A percentile compares a stretch with the other conserved stretches of the same genome.
Conservation (phyloP, 78 protist species). For the Salpingoeca rosetta region DNA sequence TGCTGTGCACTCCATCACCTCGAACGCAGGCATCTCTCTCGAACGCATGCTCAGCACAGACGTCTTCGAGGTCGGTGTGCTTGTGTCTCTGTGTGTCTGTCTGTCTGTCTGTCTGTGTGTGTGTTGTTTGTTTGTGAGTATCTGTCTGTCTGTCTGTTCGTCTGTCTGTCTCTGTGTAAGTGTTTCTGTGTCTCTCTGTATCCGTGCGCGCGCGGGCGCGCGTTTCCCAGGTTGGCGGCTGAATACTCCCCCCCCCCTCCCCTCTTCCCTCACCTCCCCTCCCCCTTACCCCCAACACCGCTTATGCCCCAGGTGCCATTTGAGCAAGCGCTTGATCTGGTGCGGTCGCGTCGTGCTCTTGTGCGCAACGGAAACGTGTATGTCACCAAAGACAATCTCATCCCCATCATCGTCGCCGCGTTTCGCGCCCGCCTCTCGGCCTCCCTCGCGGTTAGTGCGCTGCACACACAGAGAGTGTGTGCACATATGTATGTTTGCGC, state of each 20-base stretch:
- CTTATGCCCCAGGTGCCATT: slow-evolving; percentile 7
- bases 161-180: background rate
- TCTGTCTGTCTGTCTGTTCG: background rate
- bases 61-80: too few species aligned
- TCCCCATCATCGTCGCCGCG: background rate
- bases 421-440: slow-evolving; percentile 13
- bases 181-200: too few species aligned
- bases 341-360: background rate
- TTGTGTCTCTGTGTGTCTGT: too few species aligned
- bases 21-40: too few species aligned
- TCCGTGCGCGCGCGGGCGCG: too few species aligned
- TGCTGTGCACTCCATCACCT: too few species aligned
- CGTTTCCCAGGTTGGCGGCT: too few species aligned
- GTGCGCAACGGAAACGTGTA: slow-evolving; percentile 6
- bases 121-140: background rate
- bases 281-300: background rate
- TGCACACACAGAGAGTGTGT: background rate
- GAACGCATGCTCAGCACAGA: too few species aligned
- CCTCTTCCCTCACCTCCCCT: background rate
- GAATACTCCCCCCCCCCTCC: background rate
- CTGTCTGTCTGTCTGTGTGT: background rate
- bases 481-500: too few species aligned
- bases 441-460: background rate
- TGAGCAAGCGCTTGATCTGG: slow-evolving; percentile 13
- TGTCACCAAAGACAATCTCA: slow-evolving; percentile 7